These are phyloP conservation scores for Ambrosiella beaveri DNA, from an alignment of 2,329 filamentous ascomycete species.

Conservation along the genomic window DNA sequence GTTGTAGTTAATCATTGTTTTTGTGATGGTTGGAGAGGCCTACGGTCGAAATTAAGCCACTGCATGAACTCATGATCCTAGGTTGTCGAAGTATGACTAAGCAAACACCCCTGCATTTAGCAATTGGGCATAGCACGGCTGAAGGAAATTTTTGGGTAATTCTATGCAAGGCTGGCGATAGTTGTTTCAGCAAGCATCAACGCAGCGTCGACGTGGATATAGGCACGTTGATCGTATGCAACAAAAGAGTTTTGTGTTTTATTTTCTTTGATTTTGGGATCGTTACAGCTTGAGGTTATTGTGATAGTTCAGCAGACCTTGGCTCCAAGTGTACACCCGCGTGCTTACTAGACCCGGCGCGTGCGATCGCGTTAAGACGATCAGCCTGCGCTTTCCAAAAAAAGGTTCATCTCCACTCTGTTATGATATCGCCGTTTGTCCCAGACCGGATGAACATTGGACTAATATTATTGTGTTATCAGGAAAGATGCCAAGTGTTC, in stretches of 20 bases:
- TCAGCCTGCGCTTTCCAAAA: slow-evolving; percentile 1
- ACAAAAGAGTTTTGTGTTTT: neutral
- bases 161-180: slow-evolving; percentile 13
- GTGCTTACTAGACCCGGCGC: slow-evolving; percentile 5
- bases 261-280: neutral
- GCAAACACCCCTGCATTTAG: neutral
- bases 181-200: slow-evolving; percentile 1
- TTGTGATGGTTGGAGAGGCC: slow-evolving; percentile 2
- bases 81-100: neutral
- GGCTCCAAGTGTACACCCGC: neutral
- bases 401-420: neutral
- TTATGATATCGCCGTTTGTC: neutral
- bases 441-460: neutral
- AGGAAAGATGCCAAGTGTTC: slow-evolving; percentile 32
- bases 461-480: neutral
- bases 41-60: neutral
- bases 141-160: slow-evolving; percentile 13
- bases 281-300: neutral
- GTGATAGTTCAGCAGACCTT: slow-evolving; percentile 7
- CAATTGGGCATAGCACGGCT: slow-evolving; percentile 8
- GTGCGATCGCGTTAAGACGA: slow-evolving; percentile 12
- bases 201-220: slow-evolving; percentile 11
- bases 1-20: neutral
- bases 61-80: neutral
- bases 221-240: slow-evolving; percentile 12